Conservation (phyloP, 768 basidiomycete species). For the Plicaturopsis crispa region DNA sequence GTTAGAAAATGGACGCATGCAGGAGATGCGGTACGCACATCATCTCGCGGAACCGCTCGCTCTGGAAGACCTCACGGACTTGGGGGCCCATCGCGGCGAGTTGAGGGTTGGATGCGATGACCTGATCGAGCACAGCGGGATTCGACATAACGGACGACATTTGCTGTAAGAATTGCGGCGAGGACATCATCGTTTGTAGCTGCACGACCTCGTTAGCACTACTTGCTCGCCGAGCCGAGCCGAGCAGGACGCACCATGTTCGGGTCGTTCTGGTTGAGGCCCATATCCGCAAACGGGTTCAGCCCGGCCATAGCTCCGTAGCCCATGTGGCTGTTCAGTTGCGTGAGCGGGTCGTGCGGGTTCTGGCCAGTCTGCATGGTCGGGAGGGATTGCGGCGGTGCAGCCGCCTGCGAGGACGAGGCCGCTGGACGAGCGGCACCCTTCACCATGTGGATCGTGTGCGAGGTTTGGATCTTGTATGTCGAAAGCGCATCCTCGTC, state of each 20-base stretch:
- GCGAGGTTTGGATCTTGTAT: slow-evolving; percentile 87
- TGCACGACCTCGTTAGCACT: slow-evolving; percentile 22
- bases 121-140: slow-evolving; percentile 82
- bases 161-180: slow-evolving; percentile 77
- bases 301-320: slow-evolving; percentile 78
- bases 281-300: slow-evolving; percentile 91
- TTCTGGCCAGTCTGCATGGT: slow-evolving; percentile 91
- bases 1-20: too few species aligned
- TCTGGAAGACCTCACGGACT: slow-evolving; percentile 71
- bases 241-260: slow-evolving; percentile 63
- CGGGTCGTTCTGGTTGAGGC: slow-evolving; percentile 86
- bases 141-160: slow-evolving; percentile 85
- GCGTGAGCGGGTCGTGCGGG: slow-evolving; percentile 78
- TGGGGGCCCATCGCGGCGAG: slow-evolving; percentile 71
- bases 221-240: too few species aligned
- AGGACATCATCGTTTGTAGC: slow-evolving; percentile 83
- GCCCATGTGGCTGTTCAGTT: slow-evolving; percentile 69
- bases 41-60: slow-evolving; percentile 67
- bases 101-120: slow-evolving; percentile 79
- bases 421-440: slow-evolving; percentile 43
- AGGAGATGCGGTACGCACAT: slow-evolving; percentile 38
- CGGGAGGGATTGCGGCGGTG: slow-evolving; percentile 58
- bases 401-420: slow-evolving; percentile 28
- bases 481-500: slow-evolving; percentile 75
- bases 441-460: slow-evolving; percentile 94